Evolutionary conservation across 441 rosid species (phyloP), one percentile per base, ranked within the genome.

Genomic region (Corymbia citriodora): DNA sequence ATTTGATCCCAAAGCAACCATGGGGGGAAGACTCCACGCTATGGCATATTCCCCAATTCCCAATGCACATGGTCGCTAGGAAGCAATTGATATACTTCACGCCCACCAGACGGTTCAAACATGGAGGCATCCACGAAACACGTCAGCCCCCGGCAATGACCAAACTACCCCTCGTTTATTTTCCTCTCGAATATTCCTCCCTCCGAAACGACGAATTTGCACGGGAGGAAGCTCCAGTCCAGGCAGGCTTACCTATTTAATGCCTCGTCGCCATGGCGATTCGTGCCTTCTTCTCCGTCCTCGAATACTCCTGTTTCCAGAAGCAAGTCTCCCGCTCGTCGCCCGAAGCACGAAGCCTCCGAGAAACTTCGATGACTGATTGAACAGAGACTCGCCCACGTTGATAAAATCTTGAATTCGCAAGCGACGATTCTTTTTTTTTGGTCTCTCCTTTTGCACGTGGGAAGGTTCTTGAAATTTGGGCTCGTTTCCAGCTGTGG

Each of bases 231-330:
- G 23, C n/a, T 40, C 70, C 83, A 4, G 85, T 79, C 49, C 31
- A 31, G 90, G 89, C 79, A 31, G 90, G 89, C 79, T 55, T 88
- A 79, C 91, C 91, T 83, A 93, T 93, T 93, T 91, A 92, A 91
- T 91, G 87, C 90, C 15, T 89, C 52, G 2, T 48, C 25, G 79
- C 81, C 90, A 82, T 17, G 68, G 79, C 33, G 17, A 53, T 36
- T 88, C 54, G 86, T 36, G 87, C 16, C 55, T 11, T 27, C n/a
- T 23, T 25, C 29, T 57, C 12, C 85, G 52, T 79, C 85, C 52
- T 79, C 52, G 57, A 23, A 31, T 70, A 86, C 86, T 70, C 55
- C 21, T 23, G 52, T 79, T 31, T 79, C 91, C 79, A 40, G 82
- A 83, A 79, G 13, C 83, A 11, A 36, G 83, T 36, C 8, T 36